Conservation (phyloP, 768 basidiomycete species). For the Leccinum subtestaceum region DNA sequence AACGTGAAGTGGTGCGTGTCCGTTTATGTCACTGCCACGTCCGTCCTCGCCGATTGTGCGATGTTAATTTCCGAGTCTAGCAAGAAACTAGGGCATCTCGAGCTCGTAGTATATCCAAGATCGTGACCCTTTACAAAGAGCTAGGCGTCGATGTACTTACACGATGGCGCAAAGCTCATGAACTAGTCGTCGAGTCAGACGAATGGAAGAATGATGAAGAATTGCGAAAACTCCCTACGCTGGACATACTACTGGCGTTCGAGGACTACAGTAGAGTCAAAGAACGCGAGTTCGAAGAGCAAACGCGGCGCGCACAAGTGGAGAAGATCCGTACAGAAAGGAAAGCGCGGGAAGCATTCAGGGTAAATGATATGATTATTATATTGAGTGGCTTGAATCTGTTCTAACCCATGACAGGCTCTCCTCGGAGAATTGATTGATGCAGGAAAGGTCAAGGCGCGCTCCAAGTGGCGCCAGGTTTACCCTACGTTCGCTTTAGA, state of each 20-base stretch:
- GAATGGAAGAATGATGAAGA: conserved; percentile 78
- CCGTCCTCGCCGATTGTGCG: conserved; percentile 5
- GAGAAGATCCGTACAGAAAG: conserved; percentile 83
- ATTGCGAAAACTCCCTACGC: conserved; percentile 77
- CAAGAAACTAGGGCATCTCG: conserved; percentile 78
- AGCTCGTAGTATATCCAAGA: conserved; percentile 75
- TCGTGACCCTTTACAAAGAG: conserved; percentile 81
- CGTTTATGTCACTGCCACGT: neutral
- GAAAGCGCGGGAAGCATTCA: conserved; percentile 90
- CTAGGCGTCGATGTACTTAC: conserved; percentile 92
- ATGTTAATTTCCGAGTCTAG: conserved; percentile 36
- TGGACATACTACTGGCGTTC: conserved; percentile 90
- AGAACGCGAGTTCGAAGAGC: conserved; percentile 89
- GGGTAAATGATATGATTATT: conserved; percentile 41
- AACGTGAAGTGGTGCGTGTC: conserved; percentile 78
- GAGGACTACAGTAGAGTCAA: conserved; percentile 91
- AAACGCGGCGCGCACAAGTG: conserved; percentile 73
- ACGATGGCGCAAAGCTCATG: conserved; percentile 84
- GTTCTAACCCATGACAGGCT: conserved; percentile 40
- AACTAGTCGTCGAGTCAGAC: conserved; percentile 69
- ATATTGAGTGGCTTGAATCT: neutral
- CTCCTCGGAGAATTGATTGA: conserved; percentile 70
- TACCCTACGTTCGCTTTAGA: conserved; percentile 77
- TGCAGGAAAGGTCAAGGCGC: conserved; percentile 67
- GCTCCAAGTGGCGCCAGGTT: conserved; percentile 89